Evolutionary conservation across 768 basidiomycete species (phyloP), one percentile per base, ranked within the genome.

Genomic region (Xerocomus potaroensis): DNA sequence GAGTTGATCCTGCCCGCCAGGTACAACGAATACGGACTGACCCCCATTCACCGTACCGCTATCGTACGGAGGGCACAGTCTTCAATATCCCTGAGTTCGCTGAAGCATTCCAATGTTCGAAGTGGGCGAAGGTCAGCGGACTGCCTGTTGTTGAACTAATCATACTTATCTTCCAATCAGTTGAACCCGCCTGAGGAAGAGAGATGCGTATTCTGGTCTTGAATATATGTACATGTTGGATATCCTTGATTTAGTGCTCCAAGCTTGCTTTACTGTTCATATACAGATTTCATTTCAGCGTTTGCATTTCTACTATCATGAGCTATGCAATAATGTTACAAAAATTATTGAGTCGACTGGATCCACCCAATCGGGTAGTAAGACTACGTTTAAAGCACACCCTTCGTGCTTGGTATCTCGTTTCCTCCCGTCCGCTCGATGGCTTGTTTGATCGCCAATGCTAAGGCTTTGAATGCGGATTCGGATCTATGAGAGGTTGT

Each of bases 381-480:
- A 32, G 6, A 27, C 6, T 11, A 27, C 12, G 38, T 21, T 64
- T 64, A 83, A 41, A 99, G 72, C 6, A 98, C 94, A 36, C 96
- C 96, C 69, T 99, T 99, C 4, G 96, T 98, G 61, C 91, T 93
- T 0, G 95, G 95, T 24, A 97, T 83, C 48, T 99, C 96, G 54
- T 81, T 77, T 5, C 89, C 81, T 5, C 92, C 92, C 1, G 94
- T 97, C 45, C 75, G 76, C 63, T 91, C 81, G 53, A 96, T 87
- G n/a, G 96, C 96, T 67, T 97, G 83, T 45, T 87, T 82, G 55
- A 99, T 93, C 8, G 95, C 96, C 29, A 99, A 73, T 1, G 96
- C 96, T 16, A 98, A 69, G 1, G 96, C 95, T 69, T 99, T 99
- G 80, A 99, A 99, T 4, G 95, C 92, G 3, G 94, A 92, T 68